These are phyloP conservation scores for Fragilariopsis cylindrus DNA, from an alignment of 108 stramenopile genomes.

Conservation along the genomic window DNA sequence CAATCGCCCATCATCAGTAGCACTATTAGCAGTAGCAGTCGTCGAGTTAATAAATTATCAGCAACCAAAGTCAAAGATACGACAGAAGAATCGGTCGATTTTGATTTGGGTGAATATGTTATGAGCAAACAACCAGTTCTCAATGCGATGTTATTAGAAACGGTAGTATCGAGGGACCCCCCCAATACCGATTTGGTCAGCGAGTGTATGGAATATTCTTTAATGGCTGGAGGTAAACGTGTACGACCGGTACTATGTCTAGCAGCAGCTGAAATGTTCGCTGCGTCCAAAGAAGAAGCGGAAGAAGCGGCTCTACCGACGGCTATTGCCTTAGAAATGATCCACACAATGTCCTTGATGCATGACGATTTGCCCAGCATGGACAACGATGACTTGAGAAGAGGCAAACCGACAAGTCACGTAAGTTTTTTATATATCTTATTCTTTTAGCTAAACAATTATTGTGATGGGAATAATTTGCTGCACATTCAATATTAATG, in stretches of 20 bases:
- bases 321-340: slow-evolving; percentile 96
- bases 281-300: slow-evolving; percentile 44
- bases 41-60: not conserved
- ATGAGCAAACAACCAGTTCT: slow-evolving; percentile 78
- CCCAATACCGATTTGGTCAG: slow-evolving; percentile 79
- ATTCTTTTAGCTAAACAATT: too few species aligned
- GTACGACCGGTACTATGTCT: slow-evolving; percentile 93
- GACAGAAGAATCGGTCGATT: slow-evolving; percentile 33
- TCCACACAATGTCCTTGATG: slow-evolving; percentile 97
- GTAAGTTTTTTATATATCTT: slow-evolving; percentile 45
- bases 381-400: slow-evolving; percentile 94
- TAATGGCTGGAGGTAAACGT: slow-evolving; percentile 96
- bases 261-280: slow-evolving; percentile 95
- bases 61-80: not conserved
- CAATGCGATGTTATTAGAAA: slow-evolving; percentile 81
- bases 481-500: too few species aligned
- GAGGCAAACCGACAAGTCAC: slow-evolving; percentile 94
- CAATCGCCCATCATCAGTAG: slow-evolving; percentile 1
- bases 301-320: slow-evolving; percentile 88
- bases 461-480: too few species aligned
- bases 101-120: slow-evolving; percentile 84
- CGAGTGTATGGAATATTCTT: slow-evolving; percentile 92
- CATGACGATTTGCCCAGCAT: slow-evolving; percentile 96
- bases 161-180: slow-evolving; percentile 56
- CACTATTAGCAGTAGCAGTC: not conserved